Evolutionary conservation across 768 basidiomycete genomes (phyloP), one percentile per base, ranked within the genome.

Genomic region (Termitomyces sp.): DNA sequence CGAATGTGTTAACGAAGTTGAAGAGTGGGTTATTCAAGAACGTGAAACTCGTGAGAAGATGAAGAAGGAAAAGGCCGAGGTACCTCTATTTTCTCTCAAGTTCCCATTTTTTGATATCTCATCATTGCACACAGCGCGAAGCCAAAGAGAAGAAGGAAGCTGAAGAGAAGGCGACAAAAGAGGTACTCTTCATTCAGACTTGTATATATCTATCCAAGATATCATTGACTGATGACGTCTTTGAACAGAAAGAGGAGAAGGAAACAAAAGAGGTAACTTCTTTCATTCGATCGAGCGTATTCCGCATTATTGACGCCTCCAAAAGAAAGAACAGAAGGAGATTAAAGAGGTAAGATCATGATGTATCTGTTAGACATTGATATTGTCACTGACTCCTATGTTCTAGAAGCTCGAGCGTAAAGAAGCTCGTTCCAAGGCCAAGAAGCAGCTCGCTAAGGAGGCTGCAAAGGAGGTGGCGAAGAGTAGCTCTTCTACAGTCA

Each of bases 31-130:
- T 56, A 76, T 84, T 62, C 83, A 88, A 70, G 92, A 94, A 69
- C 87, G 92, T 57, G 90, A 91, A 78, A 91, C 85, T 29, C 84
- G 89, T 61, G 92, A 88, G 70, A 92, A 89, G 73, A 77, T 94
- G 59, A 91, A 92, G 84, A 89, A 87, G 71, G 91, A 94, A 77
- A 84, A 84, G 68, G 83, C 79, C 17, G 82, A 83, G 79, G 83
- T 83, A 54, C 25, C 25, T 25, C 25, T 25, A 25, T 25, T 63
- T 68, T 69, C 64, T 64, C 61, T 54, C 38, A 17, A 2, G 5
- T 59, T 56, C 49, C 51, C 38, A 57, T 36, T 48, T 37, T 54
- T 42, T 42, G 56, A 51, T 31, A 66, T 63, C 70, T 64, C 55
- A 64, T 65, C 65, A 49, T 63, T n/a, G 60, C 47, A 66, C 63